Evolutionary conservation across 306 rosid species (phyloP).

Genomic region (Prunus armeniaca): DNA sequence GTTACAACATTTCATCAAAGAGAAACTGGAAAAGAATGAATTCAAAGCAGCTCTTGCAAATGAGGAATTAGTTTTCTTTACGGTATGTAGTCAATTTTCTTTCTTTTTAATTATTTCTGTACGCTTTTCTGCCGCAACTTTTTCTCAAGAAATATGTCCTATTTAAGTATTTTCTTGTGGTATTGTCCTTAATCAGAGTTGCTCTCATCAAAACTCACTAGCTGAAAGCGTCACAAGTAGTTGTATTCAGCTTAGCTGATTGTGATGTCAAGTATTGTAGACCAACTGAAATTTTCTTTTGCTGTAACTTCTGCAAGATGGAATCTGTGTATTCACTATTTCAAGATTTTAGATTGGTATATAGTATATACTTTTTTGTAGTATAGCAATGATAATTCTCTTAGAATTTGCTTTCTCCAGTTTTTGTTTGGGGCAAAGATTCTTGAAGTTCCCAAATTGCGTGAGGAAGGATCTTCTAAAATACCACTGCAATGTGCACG

Average conservation of each 20-base stretch:
- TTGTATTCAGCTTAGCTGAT: too few species aligned
- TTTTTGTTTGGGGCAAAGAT: conserved; percentile 65
- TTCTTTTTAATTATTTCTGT: not conserved
- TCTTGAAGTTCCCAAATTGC: conserved; percentile 50
- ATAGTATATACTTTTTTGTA: not conserved
- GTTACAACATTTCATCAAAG: conserved; percentile 72
- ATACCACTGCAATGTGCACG: too few species aligned
- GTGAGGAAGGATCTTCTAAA: too few species aligned
- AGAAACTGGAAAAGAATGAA: conserved; percentile 59
- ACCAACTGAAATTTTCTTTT: too few species aligned
- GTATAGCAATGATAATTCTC: conserved; percentile 6
- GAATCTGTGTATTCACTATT: too few species aligned
- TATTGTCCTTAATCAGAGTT: too few species aligned
- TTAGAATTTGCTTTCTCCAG: conserved; percentile 31
- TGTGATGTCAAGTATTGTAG: too few species aligned
- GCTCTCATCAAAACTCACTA: too few species aligned
- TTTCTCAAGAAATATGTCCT: not conserved
- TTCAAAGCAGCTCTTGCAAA: conserved; percentile 56
- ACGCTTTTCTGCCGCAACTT: not conserved
- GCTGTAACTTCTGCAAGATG: too few species aligned
- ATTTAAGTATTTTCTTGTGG: not conserved
- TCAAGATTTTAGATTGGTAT: too few species aligned
- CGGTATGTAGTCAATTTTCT: conserved; percentile 47
- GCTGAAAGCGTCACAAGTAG: not conserved
- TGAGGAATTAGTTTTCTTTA: conserved; percentile 62